Base-by-base conservation (phyloP, 257 asterid species). In the Petunia axillaris region DNA sequence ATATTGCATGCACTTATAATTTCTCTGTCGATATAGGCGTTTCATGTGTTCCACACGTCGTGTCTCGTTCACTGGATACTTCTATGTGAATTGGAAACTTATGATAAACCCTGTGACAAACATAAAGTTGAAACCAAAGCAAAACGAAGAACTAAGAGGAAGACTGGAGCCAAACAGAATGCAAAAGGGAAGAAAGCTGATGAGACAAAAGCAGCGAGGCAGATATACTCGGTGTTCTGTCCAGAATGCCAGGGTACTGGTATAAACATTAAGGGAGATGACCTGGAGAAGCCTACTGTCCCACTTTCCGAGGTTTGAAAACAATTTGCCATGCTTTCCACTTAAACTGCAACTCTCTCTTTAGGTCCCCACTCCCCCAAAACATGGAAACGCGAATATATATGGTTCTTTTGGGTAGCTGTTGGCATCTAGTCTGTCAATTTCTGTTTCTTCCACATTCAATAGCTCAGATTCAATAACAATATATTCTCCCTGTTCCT, bases 181-280 rank as follows among this genome's bases (percentile, higher is more conserved):
- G 83, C 52, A 79, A 84, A 74, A 35, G 80, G 54, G 80, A 84
- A 86, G 88, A 89, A 80, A 67, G 25, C 25, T 25, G 82, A 71
- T 36, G 85, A 84, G 71, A 78, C 64, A 65, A 84, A 81, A 75
- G 78, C 82, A 59, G 68, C 52, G 3, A 84, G 81, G 81, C 85
- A 82, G 80, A 86, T 84, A 10, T 50, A 65, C 84, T 90, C 95
- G 8, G 86, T 83, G 41, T 91, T 91, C 81, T 95, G 98, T 81
- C 93, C 97, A 35, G 97, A 95, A 83, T 95, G 98, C 83, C 98
- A 95, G 85, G 98, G 98, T 77, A 95, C 94, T 77, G 98, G 98
- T 67, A 70, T 87, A 76, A 64, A 5, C 53, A 62, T 87, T 57
- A 85, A 87, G 35, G 89, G 88, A 25, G 89, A 88, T 71, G 94